Evolutionary conservation across 108 stramenopile genomes (phyloP).

Genomic region (Aurantiochytrium sp.): DNA sequence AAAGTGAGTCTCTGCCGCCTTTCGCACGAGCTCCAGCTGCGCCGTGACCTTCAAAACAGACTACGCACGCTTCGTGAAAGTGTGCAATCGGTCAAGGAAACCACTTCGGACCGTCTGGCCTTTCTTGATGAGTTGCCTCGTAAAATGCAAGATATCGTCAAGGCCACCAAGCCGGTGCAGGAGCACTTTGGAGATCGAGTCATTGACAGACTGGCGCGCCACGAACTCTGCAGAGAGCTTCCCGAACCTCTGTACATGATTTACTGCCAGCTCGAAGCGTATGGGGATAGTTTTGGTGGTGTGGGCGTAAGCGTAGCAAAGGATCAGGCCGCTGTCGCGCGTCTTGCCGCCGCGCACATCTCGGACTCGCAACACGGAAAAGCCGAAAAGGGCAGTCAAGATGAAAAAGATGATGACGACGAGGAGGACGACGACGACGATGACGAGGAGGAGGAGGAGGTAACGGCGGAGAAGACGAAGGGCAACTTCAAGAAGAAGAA

Average conservation of each 20-base stretch:
- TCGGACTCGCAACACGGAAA: too few relatives aligned
- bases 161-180: neutral
- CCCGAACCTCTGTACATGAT: neutral
- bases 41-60: neutral
- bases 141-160: neutral
- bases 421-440: neutral
- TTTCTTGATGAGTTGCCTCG: neutral
- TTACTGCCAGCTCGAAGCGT: conserved; percentile 15
- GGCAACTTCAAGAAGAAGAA: neutral
- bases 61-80: neutral
- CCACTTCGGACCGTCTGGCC: neutral
- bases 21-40: conserved; percentile 1
- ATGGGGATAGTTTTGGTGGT: neutral
- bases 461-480: neutral
- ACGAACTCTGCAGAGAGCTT: neutral
- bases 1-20: neutral
- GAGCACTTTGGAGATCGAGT: neutral
- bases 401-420: neutral
- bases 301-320: neutral
- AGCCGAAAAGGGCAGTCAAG: too few relatives aligned
- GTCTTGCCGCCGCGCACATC: too few relatives aligned
- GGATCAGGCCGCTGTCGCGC: neutral
- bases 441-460: neutral
- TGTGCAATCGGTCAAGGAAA: neutral
- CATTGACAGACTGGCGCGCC: neutral